Evolutionary conservation across 305 asterid genomes (phyloP).

Genomic region (Fraxinus angustifolia): DNA sequence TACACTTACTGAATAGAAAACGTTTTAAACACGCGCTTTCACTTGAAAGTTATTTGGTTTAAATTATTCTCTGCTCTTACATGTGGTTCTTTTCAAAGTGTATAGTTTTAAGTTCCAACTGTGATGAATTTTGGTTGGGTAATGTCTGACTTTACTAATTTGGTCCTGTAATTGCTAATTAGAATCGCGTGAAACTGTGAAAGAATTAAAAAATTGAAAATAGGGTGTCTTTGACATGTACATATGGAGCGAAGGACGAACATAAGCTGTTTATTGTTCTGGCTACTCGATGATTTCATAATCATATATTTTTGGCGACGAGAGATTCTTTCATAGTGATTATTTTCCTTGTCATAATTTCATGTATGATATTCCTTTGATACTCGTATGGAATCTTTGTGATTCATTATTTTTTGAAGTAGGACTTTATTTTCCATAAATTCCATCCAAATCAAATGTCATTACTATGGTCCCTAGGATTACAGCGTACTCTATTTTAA

Average conservation of each 20-base stretch:
- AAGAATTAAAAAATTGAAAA: neutral
- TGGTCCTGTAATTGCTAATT: neutral
- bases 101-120: neutral
- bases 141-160: neutral
- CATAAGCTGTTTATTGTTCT: neutral
- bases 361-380: neutral
- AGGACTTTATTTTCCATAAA: neutral
- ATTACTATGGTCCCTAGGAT: neutral
- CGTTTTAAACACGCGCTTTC: neutral
- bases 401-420: neutral
- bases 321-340: neutral
- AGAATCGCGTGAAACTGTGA: neutral
- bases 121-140: neutral
- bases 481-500: neutral
- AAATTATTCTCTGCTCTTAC: neutral
- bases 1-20: neutral
- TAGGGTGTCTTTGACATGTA: neutral
- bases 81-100: neutral
- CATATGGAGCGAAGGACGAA: neutral
- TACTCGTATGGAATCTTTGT: conserved; percentile 12
- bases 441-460: neutral
- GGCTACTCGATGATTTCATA: conserved; percentile 2
- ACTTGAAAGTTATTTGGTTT: neutral
- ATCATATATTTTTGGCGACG: neutral
- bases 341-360: neutral